Conservation (phyloP, 345 rosid genomes). For the Eucalyptus tenuipes region DNA sequence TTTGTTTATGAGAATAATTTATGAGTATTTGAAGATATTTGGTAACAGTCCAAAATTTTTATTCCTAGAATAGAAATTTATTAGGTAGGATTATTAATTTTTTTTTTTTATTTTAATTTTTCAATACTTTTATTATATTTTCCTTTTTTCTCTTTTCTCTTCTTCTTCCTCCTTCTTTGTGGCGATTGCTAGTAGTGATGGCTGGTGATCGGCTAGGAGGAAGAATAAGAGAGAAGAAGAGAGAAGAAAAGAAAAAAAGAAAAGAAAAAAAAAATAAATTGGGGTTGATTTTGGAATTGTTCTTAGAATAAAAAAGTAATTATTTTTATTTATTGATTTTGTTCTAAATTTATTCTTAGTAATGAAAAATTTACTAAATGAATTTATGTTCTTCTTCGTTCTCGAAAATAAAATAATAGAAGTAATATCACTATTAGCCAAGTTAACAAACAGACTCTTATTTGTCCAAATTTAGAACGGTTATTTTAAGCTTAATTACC, state of each 20-base stretch:
- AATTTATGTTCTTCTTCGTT: too few relatives aligned
- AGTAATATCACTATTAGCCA: too few relatives aligned
- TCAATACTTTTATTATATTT: too few relatives aligned
- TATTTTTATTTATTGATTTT: accelerated
- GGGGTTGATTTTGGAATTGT: accelerated
- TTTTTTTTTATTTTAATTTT: too few relatives aligned
- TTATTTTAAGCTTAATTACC: not conserved
- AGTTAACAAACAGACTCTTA: accelerated
- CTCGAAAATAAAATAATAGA: accelerated
- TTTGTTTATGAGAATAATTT: accelerated
- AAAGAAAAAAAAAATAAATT: too few relatives aligned
- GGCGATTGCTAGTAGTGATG: accelerated
- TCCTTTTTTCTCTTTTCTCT: too few relatives aligned
- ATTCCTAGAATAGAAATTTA: accelerated
- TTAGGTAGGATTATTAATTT: too few relatives aligned
- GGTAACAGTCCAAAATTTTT: accelerated
- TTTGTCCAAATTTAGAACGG: not conserved
- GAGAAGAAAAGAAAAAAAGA: too few relatives aligned
- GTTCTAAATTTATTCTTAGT: accelerated
- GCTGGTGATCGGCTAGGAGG: accelerated
- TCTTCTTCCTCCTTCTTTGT: too few relatives aligned
- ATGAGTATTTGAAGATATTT: too few relatives aligned
- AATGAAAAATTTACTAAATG: too few relatives aligned
- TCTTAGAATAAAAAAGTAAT: accelerated
- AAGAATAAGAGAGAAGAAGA: too few relatives aligned